phyloP scores from a whole-genome alignment of 352 stramenopile species.

The Blastocystis sp. region DNA sequence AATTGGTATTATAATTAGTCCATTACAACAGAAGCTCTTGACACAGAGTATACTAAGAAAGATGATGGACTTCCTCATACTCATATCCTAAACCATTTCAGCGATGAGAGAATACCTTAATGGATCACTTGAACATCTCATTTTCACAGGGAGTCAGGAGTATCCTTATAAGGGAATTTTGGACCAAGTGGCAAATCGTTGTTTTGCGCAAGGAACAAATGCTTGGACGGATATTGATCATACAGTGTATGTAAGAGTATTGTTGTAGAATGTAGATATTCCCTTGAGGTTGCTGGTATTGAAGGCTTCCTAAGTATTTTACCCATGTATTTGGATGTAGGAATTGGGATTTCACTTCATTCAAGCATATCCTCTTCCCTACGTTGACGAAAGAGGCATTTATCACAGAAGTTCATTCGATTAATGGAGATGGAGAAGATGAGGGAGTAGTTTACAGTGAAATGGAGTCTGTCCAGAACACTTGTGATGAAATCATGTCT shows the following conservation, averaged over 20 bases:
- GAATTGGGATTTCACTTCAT: neutral
- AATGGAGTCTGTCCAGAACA: slow-evolving; percentile 67
- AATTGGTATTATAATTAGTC: neutral
- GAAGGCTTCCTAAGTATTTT: slow-evolving; percentile 67
- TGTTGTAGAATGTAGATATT: slow-evolving; percentile 32
- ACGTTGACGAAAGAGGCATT: slow-evolving; percentile 67
- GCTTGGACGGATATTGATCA: slow-evolving; percentile 69
- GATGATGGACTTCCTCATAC: slow-evolving; percentile 69
- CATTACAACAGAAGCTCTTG: slow-evolving; percentile 59
- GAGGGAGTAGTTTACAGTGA: slow-evolving; percentile 69
- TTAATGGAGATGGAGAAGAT: slow-evolving; percentile 67
- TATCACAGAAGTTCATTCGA: slow-evolving; percentile 68
- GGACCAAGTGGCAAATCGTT: slow-evolving; percentile 68
- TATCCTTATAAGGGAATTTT: slow-evolving; percentile 68
- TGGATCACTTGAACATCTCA: slow-evolving; percentile 66
- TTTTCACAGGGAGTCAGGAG: slow-evolving; percentile 66
- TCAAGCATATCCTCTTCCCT: slow-evolving; percentile 67
- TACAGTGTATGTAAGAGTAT: slow-evolving; percentile 64
- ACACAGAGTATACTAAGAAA: slow-evolving; percentile 28
- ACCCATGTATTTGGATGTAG: slow-evolving; percentile 67
- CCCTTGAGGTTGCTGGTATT: slow-evolving; percentile 66
- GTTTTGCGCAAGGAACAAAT: slow-evolving; percentile 68
- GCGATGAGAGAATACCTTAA: neutral
- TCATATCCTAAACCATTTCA: slow-evolving; percentile 19
- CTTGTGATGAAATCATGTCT: slow-evolving; percentile 65